phyloP scores from a whole-genome alignment of 208 protist genomes.

The Phytomonas sp. region DNA sequence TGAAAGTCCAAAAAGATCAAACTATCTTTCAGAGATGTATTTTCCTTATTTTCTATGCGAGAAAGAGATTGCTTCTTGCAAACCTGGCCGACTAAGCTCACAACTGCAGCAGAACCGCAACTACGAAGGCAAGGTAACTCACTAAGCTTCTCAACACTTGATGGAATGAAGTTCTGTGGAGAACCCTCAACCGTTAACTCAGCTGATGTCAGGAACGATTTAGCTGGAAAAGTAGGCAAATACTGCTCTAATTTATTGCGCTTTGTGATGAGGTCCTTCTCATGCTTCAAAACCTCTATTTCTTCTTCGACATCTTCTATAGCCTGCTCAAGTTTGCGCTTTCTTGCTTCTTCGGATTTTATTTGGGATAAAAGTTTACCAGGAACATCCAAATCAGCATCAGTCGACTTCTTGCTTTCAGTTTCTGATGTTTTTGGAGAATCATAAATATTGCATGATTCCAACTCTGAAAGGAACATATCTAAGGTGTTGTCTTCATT shows the following conservation, averaged over 20 bases:
- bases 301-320: conserved; percentile 5
- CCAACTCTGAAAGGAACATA: not conserved
- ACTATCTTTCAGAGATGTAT: conserved; percentile 10
- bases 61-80: conserved; percentile 1
- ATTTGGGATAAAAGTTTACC: not conserved
- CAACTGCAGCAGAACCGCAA: conserved; percentile 46
- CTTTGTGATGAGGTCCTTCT: conserved; percentile 5
- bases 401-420: not conserved
- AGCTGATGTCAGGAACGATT: conserved; percentile 41
- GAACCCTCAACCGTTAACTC: conserved; percentile 67
- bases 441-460: not conserved
- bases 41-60: conserved; percentile 14
- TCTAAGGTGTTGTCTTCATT: not conserved
- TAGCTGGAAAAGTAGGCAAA: conserved; percentile 36
- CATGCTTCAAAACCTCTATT: conserved; percentile 2
- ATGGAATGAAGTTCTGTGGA: conserved; percentile 61
- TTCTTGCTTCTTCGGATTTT: not conserved
- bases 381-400: not conserved
- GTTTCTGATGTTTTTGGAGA: not conserved
- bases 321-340: not conserved
- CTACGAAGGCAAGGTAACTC: conserved; percentile 26
- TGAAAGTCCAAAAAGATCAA: conserved; percentile 26
- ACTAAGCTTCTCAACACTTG: conserved; percentile 25
- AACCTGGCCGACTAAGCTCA: conserved; percentile 54
- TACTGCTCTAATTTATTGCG: conserved; percentile 13